Conservation (phyloP, 2,329 filamentous ascomycete genomes). For the Aspergillus texensis region DNA sequence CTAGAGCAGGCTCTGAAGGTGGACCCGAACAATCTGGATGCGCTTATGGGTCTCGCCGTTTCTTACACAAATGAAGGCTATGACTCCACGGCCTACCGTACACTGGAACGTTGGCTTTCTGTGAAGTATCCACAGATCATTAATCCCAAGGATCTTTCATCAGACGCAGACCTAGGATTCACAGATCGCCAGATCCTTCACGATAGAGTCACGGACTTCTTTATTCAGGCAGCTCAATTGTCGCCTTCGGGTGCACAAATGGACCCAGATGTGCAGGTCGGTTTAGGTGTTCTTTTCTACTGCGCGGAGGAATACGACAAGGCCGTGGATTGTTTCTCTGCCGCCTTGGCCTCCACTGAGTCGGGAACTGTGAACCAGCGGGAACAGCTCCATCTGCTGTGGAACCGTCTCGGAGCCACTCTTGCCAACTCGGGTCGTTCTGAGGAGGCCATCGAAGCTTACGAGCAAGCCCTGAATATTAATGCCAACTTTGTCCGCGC, state of each 20-base stretch:
- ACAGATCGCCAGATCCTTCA: slow-evolving; percentile 89
- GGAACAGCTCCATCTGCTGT: slow-evolving; percentile 87
- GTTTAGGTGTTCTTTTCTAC: slow-evolving; percentile 95
- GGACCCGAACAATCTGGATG: slow-evolving; percentile 82
- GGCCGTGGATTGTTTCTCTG: slow-evolving; percentile 96
- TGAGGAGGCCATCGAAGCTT: slow-evolving; percentile 95
- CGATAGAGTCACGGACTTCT: slow-evolving; percentile 84
- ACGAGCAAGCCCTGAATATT: slow-evolving; percentile 86
- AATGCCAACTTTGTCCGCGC: slow-evolving; percentile 97
- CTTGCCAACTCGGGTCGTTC: slow-evolving; percentile 90
- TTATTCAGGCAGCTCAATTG: slow-evolving; percentile 89
- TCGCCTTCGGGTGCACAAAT: slow-evolving; percentile 91
- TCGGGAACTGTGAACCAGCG: slow-evolving; percentile 80
- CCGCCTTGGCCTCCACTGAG: slow-evolving; percentile 84
- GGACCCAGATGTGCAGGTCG: slow-evolving; percentile 98
- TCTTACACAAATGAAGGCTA: slow-evolving; percentile 99
- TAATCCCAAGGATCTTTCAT: slow-evolving; percentile 70
- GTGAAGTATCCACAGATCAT: slow-evolving; percentile 88
- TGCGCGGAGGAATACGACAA: slow-evolving; percentile 98
- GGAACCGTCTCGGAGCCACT: slow-evolving; percentile 95
- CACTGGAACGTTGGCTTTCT: slow-evolving; percentile 94
- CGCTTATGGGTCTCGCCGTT: slow-evolving; percentile 92
- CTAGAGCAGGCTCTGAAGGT: slow-evolving; percentile 87
- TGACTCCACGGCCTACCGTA: slow-evolving; percentile 94
- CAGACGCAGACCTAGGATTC: slow-evolving; percentile 84